phyloP scores from a whole-genome alignment of 2,329 filamentous ascomycete species.

The Onygenales sp. region DNA sequence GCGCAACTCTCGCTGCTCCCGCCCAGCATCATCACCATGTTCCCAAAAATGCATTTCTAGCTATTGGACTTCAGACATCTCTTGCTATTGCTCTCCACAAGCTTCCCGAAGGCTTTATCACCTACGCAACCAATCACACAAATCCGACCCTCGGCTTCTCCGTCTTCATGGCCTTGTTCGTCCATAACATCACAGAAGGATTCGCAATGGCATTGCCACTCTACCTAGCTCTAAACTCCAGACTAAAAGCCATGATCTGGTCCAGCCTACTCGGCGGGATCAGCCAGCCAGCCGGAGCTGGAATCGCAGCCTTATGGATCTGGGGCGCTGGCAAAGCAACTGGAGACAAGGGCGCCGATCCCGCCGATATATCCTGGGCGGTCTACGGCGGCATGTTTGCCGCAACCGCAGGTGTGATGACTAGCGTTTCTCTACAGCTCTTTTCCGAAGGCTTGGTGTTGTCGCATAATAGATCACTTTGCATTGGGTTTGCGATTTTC shows the following conservation, averaged over 20 bases:
- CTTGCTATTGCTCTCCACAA: constrained; percentile 95
- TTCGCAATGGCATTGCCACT: constrained; percentile 89
- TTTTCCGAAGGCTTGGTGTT: constrained; percentile 78
- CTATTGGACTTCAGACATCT: constrained; percentile 90
- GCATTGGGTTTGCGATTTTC: constrained; percentile 29
- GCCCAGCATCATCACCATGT: constrained; percentile 80
- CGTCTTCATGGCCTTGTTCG: constrained; percentile 90
- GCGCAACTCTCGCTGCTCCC: constrained; percentile 20
- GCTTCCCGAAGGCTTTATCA: constrained; percentile 78
- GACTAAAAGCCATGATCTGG: constrained; percentile 74
- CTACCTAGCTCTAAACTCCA: constrained; percentile 78
- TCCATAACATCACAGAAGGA: constrained; percentile 96
- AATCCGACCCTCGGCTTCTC: constrained; percentile 80
- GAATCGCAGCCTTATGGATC: constrained; percentile 78
- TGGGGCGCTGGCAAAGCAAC: constrained; percentile 49
- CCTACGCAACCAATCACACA: constrained; percentile 93
- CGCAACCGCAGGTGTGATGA: constrained; percentile 87
- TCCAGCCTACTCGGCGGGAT: constrained; percentile 74
- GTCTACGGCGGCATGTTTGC: constrained; percentile 64
- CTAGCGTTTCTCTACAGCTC: constrained; percentile 79
- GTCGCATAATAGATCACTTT: constrained; percentile 41
- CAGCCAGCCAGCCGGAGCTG: constrained; percentile 79
- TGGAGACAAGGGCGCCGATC: constrained; percentile 10
- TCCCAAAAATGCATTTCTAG: constrained; percentile 83
- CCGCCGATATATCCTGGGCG: constrained; percentile 40